Evolutionary conservation across 352 stramenopile genomes (phyloP).

Genomic region (Globisporangium iwayamae): DNA sequence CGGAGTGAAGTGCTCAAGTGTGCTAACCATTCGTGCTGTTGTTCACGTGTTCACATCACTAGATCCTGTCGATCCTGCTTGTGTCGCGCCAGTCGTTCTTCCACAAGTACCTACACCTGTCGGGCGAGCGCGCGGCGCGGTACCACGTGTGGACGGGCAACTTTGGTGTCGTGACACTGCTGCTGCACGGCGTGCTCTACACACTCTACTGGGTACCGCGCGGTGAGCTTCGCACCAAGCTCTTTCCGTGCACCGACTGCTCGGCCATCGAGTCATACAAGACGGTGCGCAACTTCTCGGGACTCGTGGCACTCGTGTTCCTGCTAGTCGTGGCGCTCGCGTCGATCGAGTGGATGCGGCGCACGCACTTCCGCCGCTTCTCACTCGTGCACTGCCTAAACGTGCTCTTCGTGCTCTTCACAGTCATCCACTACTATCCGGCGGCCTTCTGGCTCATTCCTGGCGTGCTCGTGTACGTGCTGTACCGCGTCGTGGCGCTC

Average conservation of each 20-base stretch:
- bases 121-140: slow-evolving; percentile 45
- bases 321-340: slow-evolving; percentile 36
- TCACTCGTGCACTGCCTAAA: slow-evolving; percentile 50
- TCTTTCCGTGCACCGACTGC: slow-evolving; percentile 53
- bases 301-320: slow-evolving; percentile 41
- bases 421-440: slow-evolving; percentile 68
- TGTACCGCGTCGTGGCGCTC: slow-evolving; percentile 54
- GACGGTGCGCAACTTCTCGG: slow-evolving; percentile 60
- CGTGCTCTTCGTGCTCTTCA: slow-evolving; percentile 39
- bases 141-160: slow-evolving; percentile 70
- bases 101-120: slow-evolving; percentile 51
- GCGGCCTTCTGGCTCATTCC: slow-evolving; percentile 56
- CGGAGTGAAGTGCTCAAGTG: background rate
- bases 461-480: slow-evolving; percentile 46
- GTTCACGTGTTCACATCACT: background rate
- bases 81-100: slow-evolving; percentile 64
- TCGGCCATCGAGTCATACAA: slow-evolving; percentile 46
- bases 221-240: slow-evolving; percentile 42
- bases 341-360: slow-evolving; percentile 51
- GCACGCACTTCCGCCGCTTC: slow-evolving; percentile 53
- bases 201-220: slow-evolving; percentile 44
- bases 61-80: slow-evolving; percentile 57
- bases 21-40: background rate
- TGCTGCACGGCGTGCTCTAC: slow-evolving; percentile 57
- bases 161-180: slow-evolving; percentile 37